Evolutionary conservation across 805 yeast genomes (phyloP), one percentile per base, ranked within the genome.

Genomic region (Wickerhamiella shivajii): DNA sequence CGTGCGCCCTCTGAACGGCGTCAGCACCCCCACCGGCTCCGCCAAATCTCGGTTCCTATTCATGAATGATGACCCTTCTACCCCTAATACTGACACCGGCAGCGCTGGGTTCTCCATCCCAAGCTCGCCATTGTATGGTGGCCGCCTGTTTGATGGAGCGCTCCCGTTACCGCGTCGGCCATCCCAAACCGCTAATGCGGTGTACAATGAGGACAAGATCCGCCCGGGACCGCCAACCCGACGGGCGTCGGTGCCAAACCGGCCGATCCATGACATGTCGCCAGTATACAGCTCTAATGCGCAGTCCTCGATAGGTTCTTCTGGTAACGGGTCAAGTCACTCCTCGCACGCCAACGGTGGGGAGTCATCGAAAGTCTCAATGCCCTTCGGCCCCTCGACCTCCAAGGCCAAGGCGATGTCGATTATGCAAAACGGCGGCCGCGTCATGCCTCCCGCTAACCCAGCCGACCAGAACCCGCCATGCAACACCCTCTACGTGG

Each of bases 391-490:
- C 13, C 53, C 54, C 9, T 45, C 45, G 8, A 49, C 49, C 34
- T 47, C 48, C 24, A 31, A 31, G 23, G 42, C 45, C 10, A 48
- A 47, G 28, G 50, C 60, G 4, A 40, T 55, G 18, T 56, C 56
- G 34, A 56, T 53, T 24, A 45, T 56, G 39, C 61, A 56, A 40
- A 52, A 43, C 31, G 61, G 61, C 8, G 61, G 61, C 9, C 36
- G 41, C 5, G 41, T 38, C 8, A 42, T 61, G 33, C 65, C 65
- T 4, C 65, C 64, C 2, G 94, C 94, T 1, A 87, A 87, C 50
- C 98, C 98, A 5, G 97, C 98, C 2, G 98, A 90, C 56, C 98
- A 90, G 58, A 90, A 90, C 52, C 97, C 98, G 3, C 98, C 98
- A 6, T 90, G 98, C 60, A 90, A 90, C 55, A 90, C 98, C 0